phyloP scores from a whole-genome alignment of 805 yeast species.

The Ogataea ramenticola region DNA sequence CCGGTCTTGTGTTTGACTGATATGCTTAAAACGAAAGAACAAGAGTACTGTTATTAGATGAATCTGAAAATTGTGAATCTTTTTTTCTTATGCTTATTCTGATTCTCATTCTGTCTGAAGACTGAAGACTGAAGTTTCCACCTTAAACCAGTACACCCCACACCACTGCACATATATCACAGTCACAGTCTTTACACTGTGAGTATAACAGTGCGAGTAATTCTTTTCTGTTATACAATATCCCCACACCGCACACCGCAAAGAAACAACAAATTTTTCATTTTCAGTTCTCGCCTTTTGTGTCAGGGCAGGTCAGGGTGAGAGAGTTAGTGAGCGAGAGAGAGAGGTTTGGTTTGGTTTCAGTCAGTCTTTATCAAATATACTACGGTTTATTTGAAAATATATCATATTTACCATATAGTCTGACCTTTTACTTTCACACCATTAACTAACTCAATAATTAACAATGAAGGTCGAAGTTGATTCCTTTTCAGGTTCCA shows the following conservation, averaged over 20 bases:
- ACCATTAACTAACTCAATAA: constrained; percentile 4
- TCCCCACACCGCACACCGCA: background rate
- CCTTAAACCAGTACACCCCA: no score
- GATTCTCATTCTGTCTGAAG: no score
- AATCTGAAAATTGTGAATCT: background rate
- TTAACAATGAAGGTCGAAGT: constrained; percentile 94
- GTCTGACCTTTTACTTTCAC: no score
- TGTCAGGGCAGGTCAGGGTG: background rate
- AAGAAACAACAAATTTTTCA: background rate
- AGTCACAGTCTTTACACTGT: no score
- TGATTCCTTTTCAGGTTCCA: constrained; percentile 98
- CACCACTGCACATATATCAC: no score
- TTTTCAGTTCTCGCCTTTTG: background rate
- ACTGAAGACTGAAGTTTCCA: no score
- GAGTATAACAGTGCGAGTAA: no score
- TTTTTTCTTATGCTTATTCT: background rate
- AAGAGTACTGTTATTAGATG: background rate
- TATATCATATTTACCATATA: no score
- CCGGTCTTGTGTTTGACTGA: constrained; percentile 66
- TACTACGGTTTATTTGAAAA: background rate
- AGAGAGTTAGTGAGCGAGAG: background rate
- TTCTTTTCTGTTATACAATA: no score
- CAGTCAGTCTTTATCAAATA: background rate
- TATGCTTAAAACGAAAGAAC: background rate
- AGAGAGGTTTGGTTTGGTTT: no score